Percentiles rank a stretch among this genome's conserved stretches.
Evolutionary conservation across 306 rosid species (phyloP).

Genomic region (Dalbergia oliveri): DNA sequence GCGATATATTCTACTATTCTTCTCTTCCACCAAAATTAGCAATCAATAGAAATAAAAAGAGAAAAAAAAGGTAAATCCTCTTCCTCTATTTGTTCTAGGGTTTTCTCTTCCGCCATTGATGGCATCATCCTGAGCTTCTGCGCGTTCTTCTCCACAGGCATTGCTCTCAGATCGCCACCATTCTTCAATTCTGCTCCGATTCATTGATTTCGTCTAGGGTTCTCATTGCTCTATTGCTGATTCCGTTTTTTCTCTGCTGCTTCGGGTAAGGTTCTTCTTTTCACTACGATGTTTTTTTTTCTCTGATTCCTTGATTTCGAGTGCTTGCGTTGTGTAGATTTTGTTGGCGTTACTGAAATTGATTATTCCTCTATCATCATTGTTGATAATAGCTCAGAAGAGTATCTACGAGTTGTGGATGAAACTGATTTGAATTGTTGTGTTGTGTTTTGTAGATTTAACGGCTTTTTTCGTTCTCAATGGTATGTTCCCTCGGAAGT

Average conservation of each 20-base stretch:
- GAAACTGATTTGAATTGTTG: slow-evolving; percentile 2
- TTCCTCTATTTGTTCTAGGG: slow-evolving; percentile 42
- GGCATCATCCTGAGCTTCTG: not conserved
- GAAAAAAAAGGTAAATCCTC: slow-evolving; percentile 17
- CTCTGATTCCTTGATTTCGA: not conserved
- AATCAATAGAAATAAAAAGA: not conserved
- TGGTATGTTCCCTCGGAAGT: slow-evolving; percentile 75
- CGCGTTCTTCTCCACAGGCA: slow-evolving; percentile 32
- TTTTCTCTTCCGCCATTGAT: slow-evolving; percentile 54
- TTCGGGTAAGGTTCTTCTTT: slow-evolving; percentile 35
- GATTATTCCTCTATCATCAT: not conserved
- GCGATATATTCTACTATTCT: not conserved
- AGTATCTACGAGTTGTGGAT: not conserved
- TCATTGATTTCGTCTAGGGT: slow-evolving; percentile 21
- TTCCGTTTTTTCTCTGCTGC: not conserved
- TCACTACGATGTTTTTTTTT: not conserved
- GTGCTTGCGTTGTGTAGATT: not conserved
- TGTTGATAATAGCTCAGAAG: not conserved
- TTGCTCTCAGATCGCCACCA: slow-evolving; percentile 41
- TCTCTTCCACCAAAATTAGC: slow-evolving; percentile 1
- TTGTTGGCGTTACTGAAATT: not conserved
- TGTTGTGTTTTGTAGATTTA: slow-evolving; percentile 28
- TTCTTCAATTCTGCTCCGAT: slow-evolving; percentile 22
- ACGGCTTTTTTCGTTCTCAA: slow-evolving; percentile 35
- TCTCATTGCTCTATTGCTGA: slow-evolving; percentile 11